phyloP scores from a whole-genome alignment of 139 green algal genomes.

The Closterium sp. region DNA sequence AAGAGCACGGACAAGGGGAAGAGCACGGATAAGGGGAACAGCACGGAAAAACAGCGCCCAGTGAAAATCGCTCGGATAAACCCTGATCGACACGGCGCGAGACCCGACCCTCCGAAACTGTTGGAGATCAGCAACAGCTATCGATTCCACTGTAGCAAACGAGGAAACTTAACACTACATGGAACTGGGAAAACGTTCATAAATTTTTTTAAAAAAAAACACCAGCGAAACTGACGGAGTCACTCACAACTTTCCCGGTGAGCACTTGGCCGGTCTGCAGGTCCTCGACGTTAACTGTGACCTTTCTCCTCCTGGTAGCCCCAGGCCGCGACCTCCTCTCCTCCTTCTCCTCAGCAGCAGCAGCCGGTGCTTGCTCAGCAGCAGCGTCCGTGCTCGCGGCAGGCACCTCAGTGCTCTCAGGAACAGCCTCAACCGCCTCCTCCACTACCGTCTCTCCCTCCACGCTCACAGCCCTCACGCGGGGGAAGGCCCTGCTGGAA shows the following conservation, averaged over 20 bases:
- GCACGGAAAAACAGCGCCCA: not conserved
- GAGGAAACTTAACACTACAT: too few relatives aligned
- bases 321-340: constrained; percentile 2
- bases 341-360: not conserved
- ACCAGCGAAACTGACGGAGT: too few relatives aligned
- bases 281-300: constrained; percentile 46
- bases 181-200: too few relatives aligned
- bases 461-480: constrained; percentile 1
- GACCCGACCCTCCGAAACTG: not conserved
- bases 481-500: not conserved
- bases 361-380: not conserved
- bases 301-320: constrained; percentile 10
- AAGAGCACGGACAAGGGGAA: too few relatives aligned
- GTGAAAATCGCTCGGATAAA: not conserved
- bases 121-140: too few relatives aligned
- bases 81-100: too few relatives aligned
- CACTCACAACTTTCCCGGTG: constrained; percentile 43
- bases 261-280: constrained; percentile 25
- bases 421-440: not conserved
- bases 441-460: constrained; percentile 25
- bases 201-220: too few relatives aligned
- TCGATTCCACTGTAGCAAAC: too few relatives aligned
- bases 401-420: not conserved
- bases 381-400: too few relatives aligned
- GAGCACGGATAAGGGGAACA: too few relatives aligned